phyloP scores from a whole-genome alignment of 306 rosid genomes.

The Prunus mongolica region DNA sequence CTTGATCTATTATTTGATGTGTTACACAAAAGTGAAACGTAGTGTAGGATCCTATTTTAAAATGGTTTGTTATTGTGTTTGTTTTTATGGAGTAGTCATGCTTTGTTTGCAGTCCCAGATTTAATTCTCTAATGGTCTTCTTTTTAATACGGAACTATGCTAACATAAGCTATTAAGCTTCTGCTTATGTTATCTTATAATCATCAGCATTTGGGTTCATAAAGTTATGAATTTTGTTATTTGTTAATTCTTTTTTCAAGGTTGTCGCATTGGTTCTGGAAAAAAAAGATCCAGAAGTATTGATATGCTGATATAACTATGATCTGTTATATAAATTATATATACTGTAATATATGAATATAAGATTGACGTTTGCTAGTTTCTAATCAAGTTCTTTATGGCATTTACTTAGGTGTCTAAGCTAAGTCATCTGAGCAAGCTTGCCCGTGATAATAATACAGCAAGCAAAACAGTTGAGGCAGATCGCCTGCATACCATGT shows the following conservation, averaged over 20 bases:
- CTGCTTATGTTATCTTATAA: too few relatives aligned
- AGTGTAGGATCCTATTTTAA: not conserved
- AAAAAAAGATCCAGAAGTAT: not conserved
- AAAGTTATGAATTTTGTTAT: too few relatives aligned
- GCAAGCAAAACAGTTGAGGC: conserved; percentile 82
- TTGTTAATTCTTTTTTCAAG: too few relatives aligned
- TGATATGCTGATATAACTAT: not conserved
- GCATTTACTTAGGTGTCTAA: conserved; percentile 67
- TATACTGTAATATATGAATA: not conserved
- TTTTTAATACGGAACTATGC: too few relatives aligned
- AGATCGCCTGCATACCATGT: conserved; percentile 95
- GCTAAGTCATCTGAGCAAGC: conserved; percentile 90
- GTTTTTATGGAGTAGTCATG: not conserved
- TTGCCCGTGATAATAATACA: conserved; percentile 85
- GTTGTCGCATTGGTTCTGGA: too few relatives aligned
- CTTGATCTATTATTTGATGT: not conserved
- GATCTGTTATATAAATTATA: not conserved
- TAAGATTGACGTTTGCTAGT: not conserved
- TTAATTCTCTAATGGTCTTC: too few relatives aligned
- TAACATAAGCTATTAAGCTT: too few relatives aligned
- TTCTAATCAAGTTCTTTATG: conserved; percentile 25
- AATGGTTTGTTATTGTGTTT: not conserved
- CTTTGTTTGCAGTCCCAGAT: too few relatives aligned
- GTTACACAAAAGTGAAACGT: not conserved
- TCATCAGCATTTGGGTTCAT: too few relatives aligned